A percentile compares a stretch with the other conserved stretches of the same genome.
Evolutionary conservation across 495 filamentous ascomycete genomes (phyloP).

Genomic region (Hypoxylon fragiforme): DNA sequence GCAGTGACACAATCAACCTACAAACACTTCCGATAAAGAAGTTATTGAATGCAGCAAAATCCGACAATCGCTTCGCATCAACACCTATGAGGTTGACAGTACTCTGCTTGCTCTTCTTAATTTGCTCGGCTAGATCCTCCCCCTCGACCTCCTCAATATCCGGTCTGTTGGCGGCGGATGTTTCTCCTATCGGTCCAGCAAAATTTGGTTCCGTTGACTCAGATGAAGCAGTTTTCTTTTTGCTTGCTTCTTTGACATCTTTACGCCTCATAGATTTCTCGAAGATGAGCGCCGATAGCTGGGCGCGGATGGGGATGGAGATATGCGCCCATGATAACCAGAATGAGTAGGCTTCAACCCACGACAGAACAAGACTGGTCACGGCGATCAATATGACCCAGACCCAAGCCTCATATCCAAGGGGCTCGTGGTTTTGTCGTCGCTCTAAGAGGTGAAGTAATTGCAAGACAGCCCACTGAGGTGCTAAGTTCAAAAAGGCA

Average conservation of each 20-base stretch:
- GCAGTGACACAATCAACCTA: slow-evolving; percentile 65
- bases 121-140: slow-evolving; percentile 57
- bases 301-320: slow-evolving; percentile 65
- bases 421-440: slow-evolving; percentile 45
- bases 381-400: slow-evolving; percentile 68
- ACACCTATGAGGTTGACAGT: slow-evolving; percentile 81
- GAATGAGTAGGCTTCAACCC: slow-evolving; percentile 62
- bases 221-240: slow-evolving; percentile 36
- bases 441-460: slow-evolving; percentile 66
- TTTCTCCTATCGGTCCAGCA: slow-evolving; percentile 31
- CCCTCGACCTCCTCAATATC: slow-evolving; percentile 42
- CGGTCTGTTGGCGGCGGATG: slow-evolving; percentile 28
- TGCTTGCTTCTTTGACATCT: slow-evolving; percentile 65
- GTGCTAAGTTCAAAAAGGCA: slow-evolving; percentile 65
- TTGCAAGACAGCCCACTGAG: slow-evolving; percentile 69
- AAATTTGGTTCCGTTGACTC: slow-evolving; percentile 28
- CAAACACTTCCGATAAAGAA: slow-evolving; percentile 63
- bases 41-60: slow-evolving; percentile 68
- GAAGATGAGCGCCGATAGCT: slow-evolving; percentile 74
- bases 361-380: slow-evolving; percentile 57
- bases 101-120: slow-evolving; percentile 67
- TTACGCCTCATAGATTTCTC: slow-evolving; percentile 79
- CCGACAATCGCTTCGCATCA: slow-evolving; percentile 71
- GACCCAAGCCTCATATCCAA: slow-evolving; percentile 59
- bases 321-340: slow-evolving; percentile 69